Conservation (phyloP, 306 rosid species). For the Ammopiptanthus mongolicus region DNA sequence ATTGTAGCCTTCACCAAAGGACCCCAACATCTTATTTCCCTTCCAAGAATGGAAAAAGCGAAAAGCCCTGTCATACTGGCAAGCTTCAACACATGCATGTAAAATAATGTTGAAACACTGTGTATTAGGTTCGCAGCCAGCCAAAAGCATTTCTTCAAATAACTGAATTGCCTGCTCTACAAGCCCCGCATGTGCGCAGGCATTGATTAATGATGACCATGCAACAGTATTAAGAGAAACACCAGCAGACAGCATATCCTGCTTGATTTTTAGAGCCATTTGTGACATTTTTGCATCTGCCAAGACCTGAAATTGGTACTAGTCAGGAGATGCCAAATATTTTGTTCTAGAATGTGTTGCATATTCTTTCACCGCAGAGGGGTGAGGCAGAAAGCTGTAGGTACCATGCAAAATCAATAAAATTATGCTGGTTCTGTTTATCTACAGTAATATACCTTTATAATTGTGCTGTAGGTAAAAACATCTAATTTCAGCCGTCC, state of each 20-base stretch:
- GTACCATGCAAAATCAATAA: slow-evolving; percentile 10
- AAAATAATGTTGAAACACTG: slow-evolving; percentile 89
- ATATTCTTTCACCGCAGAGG: not conserved
- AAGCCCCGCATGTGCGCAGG: slow-evolving; percentile 95
- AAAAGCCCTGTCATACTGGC: slow-evolving; percentile 92
- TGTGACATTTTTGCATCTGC: slow-evolving; percentile 86
- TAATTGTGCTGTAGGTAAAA: slow-evolving; percentile 95
- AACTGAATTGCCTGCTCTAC: slow-evolving; percentile 76
- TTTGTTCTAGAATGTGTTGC: not conserved
- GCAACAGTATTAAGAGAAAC: slow-evolving; percentile 76
- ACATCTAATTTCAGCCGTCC: slow-evolving; percentile 81
- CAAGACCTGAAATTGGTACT: slow-evolving; percentile 60
- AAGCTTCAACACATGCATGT: slow-evolving; percentile 92
- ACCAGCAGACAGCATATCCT: slow-evolving; percentile 81
- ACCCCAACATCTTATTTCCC: slow-evolving; percentile 40
- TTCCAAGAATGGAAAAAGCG: slow-evolving; percentile 79
- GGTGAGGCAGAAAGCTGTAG: slow-evolving; percentile 6
- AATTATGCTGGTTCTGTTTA: slow-evolving; percentile 10
- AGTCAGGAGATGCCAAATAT: slow-evolving; percentile 27
- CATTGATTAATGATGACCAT: slow-evolving; percentile 90
- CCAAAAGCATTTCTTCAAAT: slow-evolving; percentile 87
- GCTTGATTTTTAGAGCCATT: slow-evolving; percentile 80
- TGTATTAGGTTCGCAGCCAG: slow-evolving; percentile 82
- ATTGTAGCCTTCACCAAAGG: slow-evolving; percentile 28
- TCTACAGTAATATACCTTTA: slow-evolving; percentile 54